phyloP scores from a whole-genome alignment of 768 basidiomycete species.

The Suillus subaureus region DNA sequence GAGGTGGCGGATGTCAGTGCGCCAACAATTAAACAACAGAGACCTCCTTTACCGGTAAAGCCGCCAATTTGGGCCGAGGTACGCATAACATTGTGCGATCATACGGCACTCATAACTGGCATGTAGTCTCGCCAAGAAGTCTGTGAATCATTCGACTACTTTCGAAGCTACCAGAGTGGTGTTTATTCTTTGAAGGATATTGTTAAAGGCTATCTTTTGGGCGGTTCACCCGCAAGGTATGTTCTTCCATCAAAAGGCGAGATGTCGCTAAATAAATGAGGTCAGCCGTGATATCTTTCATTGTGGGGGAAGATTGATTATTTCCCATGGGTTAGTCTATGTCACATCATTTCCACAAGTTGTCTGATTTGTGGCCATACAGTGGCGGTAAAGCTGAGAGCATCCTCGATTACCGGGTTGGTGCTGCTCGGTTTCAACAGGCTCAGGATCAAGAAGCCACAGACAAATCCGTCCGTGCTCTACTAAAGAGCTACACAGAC shows the following conservation, averaged over 20 bases:
- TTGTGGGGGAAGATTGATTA: slow-evolving; percentile 67
- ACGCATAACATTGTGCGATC: slow-evolving; percentile 13
- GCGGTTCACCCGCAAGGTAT: slow-evolving; percentile 69
- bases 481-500: slow-evolving; percentile 58
- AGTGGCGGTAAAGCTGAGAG: slow-evolving; percentile 76
- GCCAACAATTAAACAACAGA: slow-evolving; percentile 10
- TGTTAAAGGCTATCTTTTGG: slow-evolving; percentile 76
- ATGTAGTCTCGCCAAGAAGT: slow-evolving; percentile 79
- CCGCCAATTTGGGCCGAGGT: slow-evolving; percentile 52
- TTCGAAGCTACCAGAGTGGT: slow-evolving; percentile 74
- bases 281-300: slow-evolving; percentile 69
- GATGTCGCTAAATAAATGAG: neutral
- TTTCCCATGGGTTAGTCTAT: slow-evolving; percentile 76
- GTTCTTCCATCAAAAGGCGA: slow-evolving; percentile 16
- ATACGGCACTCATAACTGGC: slow-evolving; percentile 3
- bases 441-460: slow-evolving; percentile 69
- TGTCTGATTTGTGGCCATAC: slow-evolving; percentile 7
- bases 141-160: slow-evolving; percentile 75
- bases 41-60: slow-evolving; percentile 25
- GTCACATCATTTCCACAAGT: neutral
- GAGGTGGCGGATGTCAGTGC: neutral
- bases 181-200: slow-evolving; percentile 66
- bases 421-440: slow-evolving; percentile 39
- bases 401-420: slow-evolving; percentile 41
- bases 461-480: slow-evolving; percentile 71